phyloP scores from a whole-genome alignment of 2,329 filamentous ascomycete genomes.

The Juglanconis juglandina region DNA sequence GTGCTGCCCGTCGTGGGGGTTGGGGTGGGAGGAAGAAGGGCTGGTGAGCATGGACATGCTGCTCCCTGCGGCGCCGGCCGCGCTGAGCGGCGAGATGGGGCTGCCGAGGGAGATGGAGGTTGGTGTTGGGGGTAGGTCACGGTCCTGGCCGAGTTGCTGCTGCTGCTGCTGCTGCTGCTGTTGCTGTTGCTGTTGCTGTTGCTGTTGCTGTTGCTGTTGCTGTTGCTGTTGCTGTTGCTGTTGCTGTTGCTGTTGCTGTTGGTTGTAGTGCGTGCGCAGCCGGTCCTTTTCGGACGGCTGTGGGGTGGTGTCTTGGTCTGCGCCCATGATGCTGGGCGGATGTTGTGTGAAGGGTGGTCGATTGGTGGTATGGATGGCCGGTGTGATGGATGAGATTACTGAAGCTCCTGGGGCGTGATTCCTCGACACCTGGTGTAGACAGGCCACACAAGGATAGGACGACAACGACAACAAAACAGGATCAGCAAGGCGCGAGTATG shows the following conservation, averaged over 20 bases:
- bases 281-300: slow-evolving; percentile 13
- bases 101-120: not conserved
- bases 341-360: not conserved
- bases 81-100: not conserved
- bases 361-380: not conserved
- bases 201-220: not conserved
- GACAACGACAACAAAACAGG: too few species aligned
- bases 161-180: not conserved
- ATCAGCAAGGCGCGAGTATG: too few species aligned
- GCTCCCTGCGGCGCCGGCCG: not conserved
- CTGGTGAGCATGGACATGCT: not conserved
- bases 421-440: too few species aligned
- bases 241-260: not conserved
- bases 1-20: not conserved
- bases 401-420: not conserved
- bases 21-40: not conserved
- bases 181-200: not conserved
- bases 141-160: not conserved
- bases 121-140: slow-evolving; percentile 2
- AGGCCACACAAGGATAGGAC: too few species aligned
- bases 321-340: not conserved
- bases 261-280: slow-evolving; percentile 6
- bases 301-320: slow-evolving; percentile 11
- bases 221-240: not conserved
- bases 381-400: not conserved